Evolutionary conservation across 1,139 yeast genomes (phyloP).

Genomic region (Torulaspora globosa): DNA sequence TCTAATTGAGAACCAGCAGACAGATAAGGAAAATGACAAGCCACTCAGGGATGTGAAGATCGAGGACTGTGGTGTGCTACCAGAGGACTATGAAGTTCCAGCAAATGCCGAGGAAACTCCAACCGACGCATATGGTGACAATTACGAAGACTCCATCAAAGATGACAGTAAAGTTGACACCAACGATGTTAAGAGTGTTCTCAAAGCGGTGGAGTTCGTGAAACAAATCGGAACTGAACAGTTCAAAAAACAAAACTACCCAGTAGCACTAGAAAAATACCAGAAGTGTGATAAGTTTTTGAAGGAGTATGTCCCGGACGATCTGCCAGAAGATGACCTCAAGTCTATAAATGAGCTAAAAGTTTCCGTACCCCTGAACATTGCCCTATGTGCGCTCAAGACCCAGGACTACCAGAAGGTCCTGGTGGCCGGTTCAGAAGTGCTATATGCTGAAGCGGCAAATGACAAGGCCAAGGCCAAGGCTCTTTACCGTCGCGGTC

Average conservation of each 20-base stretch:
- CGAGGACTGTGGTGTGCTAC: conserved; percentile 74
- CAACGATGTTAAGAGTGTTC: conserved; percentile 57
- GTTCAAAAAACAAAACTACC: conserved; percentile 60
- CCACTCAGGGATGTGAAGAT: conserved; percentile 66
- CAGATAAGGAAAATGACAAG: conserved; percentile 54
- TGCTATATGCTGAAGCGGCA: conserved; percentile 57
- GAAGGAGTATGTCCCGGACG: conserved; percentile 71
- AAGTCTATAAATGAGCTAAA: conserved; percentile 49
- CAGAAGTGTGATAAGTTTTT: conserved; percentile 64
- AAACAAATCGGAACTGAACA: conserved; percentile 75
- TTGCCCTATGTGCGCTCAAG: conserved; percentile 72
- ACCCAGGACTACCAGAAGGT: conserved; percentile 54
- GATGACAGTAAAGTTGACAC: conserved; percentile 68
- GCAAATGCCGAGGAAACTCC: conserved; percentile 43
- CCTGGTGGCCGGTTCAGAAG: conserved; percentile 59
- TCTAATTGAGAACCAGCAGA: conserved; percentile 64
- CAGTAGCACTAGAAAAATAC: conserved; percentile 62
- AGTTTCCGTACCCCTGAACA: conserved; percentile 62
- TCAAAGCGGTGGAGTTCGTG: conserved; percentile 60
- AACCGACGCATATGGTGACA: conserved; percentile 77
- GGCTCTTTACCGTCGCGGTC: conserved; percentile 82
- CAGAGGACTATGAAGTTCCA: conserved; percentile 49
- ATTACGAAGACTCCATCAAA: conserved; percentile 68
- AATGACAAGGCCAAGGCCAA: conserved; percentile 72
- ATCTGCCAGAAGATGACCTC: conserved; percentile 52